Conservation (phyloP, 495 filamentous ascomycete species). For the Aspergillus diversus region DNA sequence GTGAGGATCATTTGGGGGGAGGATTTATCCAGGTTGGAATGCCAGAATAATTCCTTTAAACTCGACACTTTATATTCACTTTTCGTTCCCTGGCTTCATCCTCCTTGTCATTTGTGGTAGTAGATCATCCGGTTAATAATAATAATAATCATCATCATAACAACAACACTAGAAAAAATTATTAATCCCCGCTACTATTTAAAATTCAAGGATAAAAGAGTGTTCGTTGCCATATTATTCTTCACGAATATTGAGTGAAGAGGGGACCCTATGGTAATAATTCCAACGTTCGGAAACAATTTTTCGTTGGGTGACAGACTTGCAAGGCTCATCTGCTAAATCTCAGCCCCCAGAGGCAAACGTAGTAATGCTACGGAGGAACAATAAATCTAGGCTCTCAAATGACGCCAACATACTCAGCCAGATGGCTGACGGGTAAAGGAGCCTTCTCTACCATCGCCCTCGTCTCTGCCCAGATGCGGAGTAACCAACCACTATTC, state of each 20-base stretch:
- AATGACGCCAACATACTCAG: neutral
- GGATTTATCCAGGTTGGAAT: constrained; percentile 9
- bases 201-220: constrained; percentile 4
- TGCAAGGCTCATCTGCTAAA: too few relatives aligned
- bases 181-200: neutral
- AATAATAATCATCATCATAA: neutral
- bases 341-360: too few relatives aligned
- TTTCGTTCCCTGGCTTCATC: neutral
- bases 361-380: too few relatives aligned
- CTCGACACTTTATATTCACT: neutral
- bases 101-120: constrained; percentile 1
- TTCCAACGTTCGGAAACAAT: too few relatives aligned
- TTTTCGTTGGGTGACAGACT: too few relatives aligned
- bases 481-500: neutral
- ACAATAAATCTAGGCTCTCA: too few relatives aligned
- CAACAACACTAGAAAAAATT: neutral
- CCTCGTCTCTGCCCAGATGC: neutral
- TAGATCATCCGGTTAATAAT: constrained; percentile 4
- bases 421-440: neutral
- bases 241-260: too few relatives aligned
- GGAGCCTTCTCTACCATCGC: neutral
- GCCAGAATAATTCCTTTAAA: constrained; percentile 4
- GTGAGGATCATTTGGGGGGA: constrained; percentile 1
- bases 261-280: too few relatives aligned
- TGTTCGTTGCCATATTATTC: neutral